Conservation (phyloP, 352 stramenopile genomes). For the Globisporangium nunn region DNA sequence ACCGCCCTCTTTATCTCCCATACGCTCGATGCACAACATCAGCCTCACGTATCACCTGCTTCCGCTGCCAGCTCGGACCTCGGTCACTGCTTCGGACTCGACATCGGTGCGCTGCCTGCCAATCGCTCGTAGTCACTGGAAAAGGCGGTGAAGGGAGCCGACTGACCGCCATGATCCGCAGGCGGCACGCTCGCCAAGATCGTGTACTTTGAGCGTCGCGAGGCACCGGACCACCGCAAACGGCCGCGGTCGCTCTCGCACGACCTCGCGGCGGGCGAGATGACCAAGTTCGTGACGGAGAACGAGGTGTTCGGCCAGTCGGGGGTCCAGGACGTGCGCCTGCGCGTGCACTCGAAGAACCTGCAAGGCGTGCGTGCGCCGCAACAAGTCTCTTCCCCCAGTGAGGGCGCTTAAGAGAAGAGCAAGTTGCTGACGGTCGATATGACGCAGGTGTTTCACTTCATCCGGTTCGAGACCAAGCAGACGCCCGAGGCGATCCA, state of each 20-base stretch:
- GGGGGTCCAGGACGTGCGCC: conserved; percentile 85
- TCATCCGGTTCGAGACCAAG: conserved; percentile 85
- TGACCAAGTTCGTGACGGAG: conserved; percentile 83
- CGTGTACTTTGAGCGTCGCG: conserved; percentile 91
- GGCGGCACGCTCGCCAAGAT: conserved; percentile 93
- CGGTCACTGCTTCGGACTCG: conserved; percentile 76
- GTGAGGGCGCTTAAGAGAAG: too few species aligned
- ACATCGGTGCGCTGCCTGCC: conserved; percentile 45
- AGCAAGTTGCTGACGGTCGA: neutral
- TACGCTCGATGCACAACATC: neutral
- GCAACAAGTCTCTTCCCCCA: too few species aligned
- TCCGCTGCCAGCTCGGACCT: conserved; percentile 57
- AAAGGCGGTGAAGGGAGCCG: neutral
- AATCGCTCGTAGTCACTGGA: neutral
- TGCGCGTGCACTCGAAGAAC: conserved; percentile 79
- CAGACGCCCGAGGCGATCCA: conserved; percentile 71
- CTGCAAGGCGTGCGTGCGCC: conserved; percentile 75
- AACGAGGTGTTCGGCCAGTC: conserved; percentile 71
- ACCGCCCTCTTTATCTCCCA: neutral
- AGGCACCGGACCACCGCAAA: conserved; percentile 34
- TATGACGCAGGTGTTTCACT: conserved; percentile 89
- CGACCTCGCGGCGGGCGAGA: conserved; percentile 70
- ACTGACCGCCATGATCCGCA: conserved; percentile 16
- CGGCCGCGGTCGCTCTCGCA: conserved; percentile 67
- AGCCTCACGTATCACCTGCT: neutral